phyloP scores from a whole-genome alignment of 305 asterid species.

The Fraxinus nigra region DNA sequence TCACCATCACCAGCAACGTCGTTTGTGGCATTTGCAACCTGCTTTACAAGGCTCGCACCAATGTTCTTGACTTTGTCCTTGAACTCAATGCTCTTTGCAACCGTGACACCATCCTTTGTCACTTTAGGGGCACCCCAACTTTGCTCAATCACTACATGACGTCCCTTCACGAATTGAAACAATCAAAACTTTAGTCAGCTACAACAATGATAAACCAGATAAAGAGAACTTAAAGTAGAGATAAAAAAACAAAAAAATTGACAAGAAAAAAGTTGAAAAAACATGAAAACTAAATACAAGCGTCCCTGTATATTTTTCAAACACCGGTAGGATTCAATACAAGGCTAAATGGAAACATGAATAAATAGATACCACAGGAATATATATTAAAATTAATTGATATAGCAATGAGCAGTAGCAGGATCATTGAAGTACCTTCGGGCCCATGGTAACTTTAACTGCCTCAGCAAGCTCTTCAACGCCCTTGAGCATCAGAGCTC shows the following conservation, averaged over 20 bases:
- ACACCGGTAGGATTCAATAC: background rate
- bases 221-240: background rate
- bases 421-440: constrained; percentile 30
- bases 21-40: constrained; percentile 73
- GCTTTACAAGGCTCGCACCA: constrained; percentile 72
- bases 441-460: constrained; percentile 60
- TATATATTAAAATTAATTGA: background rate
- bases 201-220: background rate
- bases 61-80: constrained; percentile 54
- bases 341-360: background rate
- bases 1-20: constrained; percentile 73
- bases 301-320: background rate
- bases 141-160: constrained; percentile 63
- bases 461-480: constrained; percentile 60
- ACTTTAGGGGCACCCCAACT: constrained; percentile 75
- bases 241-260: background rate
- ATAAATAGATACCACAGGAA: background rate
- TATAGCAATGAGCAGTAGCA: background rate
- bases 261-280: background rate
- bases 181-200: background rate
- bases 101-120: constrained; percentile 71
- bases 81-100: constrained; percentile 59
- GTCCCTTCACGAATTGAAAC: constrained; percentile 42
- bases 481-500: constrained; percentile 49
- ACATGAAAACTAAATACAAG: background rate